phyloP scores from a whole-genome alignment of 805 yeast genomes.

The Yamadazyma tumulicola region DNA sequence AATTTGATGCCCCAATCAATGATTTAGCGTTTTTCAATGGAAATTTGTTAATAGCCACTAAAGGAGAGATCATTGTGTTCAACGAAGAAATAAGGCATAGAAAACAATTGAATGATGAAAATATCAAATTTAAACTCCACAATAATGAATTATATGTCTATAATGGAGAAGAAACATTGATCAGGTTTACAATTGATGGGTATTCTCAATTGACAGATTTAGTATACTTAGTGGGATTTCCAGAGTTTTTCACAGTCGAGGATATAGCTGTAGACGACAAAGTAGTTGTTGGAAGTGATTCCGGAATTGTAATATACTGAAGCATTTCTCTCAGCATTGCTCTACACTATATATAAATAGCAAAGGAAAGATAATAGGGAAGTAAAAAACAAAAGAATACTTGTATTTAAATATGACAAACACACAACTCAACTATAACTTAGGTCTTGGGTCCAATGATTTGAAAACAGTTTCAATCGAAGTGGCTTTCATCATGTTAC shows the following conservation, averaged over 20 bases:
- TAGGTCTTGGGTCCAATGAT: slow-evolving; percentile 42
- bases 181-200: slow-evolving; percentile 12
- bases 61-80: slow-evolving; percentile 3
- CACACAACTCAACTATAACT: slow-evolving; percentile 36
- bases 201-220: slow-evolving; percentile 5
- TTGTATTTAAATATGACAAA: neutral
- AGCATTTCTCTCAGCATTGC: too few species aligned
- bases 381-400: too few species aligned
- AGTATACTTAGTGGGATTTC: slow-evolving; percentile 21
- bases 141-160: slow-evolving; percentile 11
- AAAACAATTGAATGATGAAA: slow-evolving; percentile 7
- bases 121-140: slow-evolving; percentile 3
- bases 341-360: too few species aligned
- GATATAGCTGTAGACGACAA: slow-evolving; percentile 9
- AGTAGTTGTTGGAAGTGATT: slow-evolving; percentile 12
- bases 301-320: slow-evolving; percentile 4
- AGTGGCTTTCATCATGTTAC: slow-evolving; percentile 88
- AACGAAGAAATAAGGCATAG: slow-evolving; percentile 1
- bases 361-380: too few species aligned
- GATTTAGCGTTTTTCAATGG: slow-evolving; percentile 10
- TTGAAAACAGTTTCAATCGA: slow-evolving; percentile 67
- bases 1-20: slow-evolving; percentile 13
- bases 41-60: slow-evolving; percentile 19
- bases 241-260: slow-evolving; percentile 20
- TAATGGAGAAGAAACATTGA: slow-evolving; percentile 26